Evolutionary conservation across 345 rosid genomes (phyloP).

Genomic region (Cardamine chenopodiifolia): DNA sequence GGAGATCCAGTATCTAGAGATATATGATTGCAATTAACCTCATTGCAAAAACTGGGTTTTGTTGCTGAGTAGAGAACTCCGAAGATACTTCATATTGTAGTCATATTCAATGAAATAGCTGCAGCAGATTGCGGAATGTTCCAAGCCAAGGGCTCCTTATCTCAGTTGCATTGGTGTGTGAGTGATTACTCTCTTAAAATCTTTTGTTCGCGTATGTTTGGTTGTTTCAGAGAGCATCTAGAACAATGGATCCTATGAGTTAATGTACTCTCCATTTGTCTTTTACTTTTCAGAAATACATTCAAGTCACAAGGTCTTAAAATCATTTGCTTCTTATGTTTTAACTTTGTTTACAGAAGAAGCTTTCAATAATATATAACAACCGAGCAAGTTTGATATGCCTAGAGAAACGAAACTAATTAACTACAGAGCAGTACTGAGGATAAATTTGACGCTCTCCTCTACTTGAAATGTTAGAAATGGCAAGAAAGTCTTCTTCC

Average conservation of each 20-base stretch:
- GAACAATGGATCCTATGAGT: slow-evolving; percentile 7
- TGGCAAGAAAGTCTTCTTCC: slow-evolving; percentile 37
- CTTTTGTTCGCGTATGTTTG: slow-evolving; percentile 11
- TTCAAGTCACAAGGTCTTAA: slow-evolving; percentile 8
- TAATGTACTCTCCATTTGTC: slow-evolving; percentile 8
- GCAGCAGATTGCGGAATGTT: slow-evolving; percentile 52
- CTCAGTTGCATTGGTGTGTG: slow-evolving; percentile 49
- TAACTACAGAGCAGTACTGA: slow-evolving; percentile 34
- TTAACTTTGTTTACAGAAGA: slow-evolving; percentile 30
- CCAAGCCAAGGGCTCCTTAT: slow-evolving; percentile 63
- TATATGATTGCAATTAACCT: background rate
- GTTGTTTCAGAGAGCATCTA: slow-evolving; percentile 28
- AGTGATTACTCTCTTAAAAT: background rate
- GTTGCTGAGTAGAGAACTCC: background rate
- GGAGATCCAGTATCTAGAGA: background rate
- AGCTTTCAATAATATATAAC: slow-evolving; percentile 15
- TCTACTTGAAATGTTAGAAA: slow-evolving; percentile 24
- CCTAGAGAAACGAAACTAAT: slow-evolving; percentile 23
- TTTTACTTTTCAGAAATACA: background rate
- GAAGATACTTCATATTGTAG: background rate
- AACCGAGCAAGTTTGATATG: slow-evolving; percentile 3
- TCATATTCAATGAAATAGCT: slow-evolving; percentile 20
- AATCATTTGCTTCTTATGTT: slow-evolving; percentile 33
- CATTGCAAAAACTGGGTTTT: background rate
- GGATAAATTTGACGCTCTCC: slow-evolving; percentile 28